Percentiles rank a stretch among this genome's conserved stretches.
phyloP scores from a whole-genome alignment of 2,329 filamentous ascomycete species.

The Colletotrichum abscissum region DNA sequence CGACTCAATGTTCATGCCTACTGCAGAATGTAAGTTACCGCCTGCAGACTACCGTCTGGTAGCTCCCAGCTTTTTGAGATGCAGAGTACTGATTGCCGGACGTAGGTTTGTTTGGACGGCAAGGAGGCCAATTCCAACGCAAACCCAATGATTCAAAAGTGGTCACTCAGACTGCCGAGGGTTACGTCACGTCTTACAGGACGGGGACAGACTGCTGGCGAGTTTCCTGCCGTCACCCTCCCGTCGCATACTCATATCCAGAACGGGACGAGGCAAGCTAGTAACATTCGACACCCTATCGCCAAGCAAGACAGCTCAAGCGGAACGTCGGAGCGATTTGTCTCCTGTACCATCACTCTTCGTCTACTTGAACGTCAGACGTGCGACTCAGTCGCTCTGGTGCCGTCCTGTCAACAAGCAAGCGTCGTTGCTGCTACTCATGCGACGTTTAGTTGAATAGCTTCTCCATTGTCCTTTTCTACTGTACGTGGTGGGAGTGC shows the following conservation, averaged over 20 bases:
- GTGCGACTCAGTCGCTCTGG: not conserved
- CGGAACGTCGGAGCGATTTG: conserved; percentile 18
- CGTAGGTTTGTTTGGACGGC: conserved; percentile 39
- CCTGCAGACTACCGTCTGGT: conserved; percentile 14
- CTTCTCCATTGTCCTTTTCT: not conserved
- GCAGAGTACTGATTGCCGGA: conserved; percentile 12
- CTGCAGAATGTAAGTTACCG: conserved; percentile 76
- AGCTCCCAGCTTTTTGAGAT: not conserved
- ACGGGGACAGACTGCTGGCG: not conserved
- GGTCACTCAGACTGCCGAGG: conserved; percentile 10
- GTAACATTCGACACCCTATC: conserved; percentile 1
- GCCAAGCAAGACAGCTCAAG: conserved; percentile 19
- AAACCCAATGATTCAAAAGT: conserved; percentile 27
- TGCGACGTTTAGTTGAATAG: not conserved
- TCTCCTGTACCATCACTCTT: conserved; percentile 20
- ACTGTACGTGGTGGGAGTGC: not conserved
- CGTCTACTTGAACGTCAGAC: not conserved
- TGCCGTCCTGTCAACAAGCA: not conserved
- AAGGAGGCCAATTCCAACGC: conserved; percentile 34
- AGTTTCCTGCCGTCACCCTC: conserved; percentile 31
- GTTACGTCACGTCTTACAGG: conserved; percentile 1
- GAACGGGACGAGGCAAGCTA: conserved; percentile 3
- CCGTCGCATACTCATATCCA: conserved; percentile 8
- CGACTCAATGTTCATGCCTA: conserved; percentile 77
- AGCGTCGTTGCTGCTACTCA: not conserved